Evolutionary conservation across 2,329 filamentous ascomycete genomes (phyloP).

Genomic region (Orbilia javanica): DNA sequence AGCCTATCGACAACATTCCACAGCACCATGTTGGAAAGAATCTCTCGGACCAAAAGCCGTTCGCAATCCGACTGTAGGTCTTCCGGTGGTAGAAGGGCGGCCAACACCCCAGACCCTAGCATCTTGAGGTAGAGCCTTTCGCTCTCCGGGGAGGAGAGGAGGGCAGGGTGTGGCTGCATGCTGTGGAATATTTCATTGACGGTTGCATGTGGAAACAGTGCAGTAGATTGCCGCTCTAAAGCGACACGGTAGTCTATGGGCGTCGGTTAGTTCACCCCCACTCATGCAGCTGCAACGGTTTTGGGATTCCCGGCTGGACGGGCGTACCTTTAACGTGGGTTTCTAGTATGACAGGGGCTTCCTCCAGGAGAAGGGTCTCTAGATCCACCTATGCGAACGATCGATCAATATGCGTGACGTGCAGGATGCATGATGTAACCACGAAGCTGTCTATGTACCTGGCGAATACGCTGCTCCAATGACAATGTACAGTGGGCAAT

Average conservation of each 20-base stretch:
- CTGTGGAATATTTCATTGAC: constrained; percentile 61
- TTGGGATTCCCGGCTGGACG: constrained; percentile 18
- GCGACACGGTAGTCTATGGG: constrained; percentile 60
- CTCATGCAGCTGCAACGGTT: constrained; percentile 15
- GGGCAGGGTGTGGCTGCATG: constrained; percentile 63
- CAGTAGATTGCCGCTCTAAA: constrained; percentile 57
- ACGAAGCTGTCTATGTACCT: constrained; percentile 67
- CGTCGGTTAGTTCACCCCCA: constrained; percentile 17
- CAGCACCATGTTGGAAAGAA: constrained; percentile 89
- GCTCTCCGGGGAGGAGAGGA: constrained; percentile 76
- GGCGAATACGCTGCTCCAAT: constrained; percentile 85
- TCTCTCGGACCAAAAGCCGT: constrained; percentile 83
- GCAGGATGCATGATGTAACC: constrained; percentile 22
- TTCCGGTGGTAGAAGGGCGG: constrained; percentile 88
- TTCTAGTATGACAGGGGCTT: constrained; percentile 84
- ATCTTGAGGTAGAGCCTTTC: constrained; percentile 88
- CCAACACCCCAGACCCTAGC: constrained; percentile 83
- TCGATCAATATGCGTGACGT: constrained; percentile 12
- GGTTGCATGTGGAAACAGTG: constrained; percentile 58
- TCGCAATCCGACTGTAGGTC: constrained; percentile 90
- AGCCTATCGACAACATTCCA: constrained; percentile 84
- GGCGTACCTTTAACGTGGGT: constrained; percentile 80
- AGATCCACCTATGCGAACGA: constrained; percentile 71
- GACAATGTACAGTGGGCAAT: constrained; percentile 92
- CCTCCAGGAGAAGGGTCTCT: constrained; percentile 84